These are phyloP conservation scores for Mortierella sp. DNA, from an alignment of 371 early-diverging fungal genomes.

Conservation along the genomic window DNA sequence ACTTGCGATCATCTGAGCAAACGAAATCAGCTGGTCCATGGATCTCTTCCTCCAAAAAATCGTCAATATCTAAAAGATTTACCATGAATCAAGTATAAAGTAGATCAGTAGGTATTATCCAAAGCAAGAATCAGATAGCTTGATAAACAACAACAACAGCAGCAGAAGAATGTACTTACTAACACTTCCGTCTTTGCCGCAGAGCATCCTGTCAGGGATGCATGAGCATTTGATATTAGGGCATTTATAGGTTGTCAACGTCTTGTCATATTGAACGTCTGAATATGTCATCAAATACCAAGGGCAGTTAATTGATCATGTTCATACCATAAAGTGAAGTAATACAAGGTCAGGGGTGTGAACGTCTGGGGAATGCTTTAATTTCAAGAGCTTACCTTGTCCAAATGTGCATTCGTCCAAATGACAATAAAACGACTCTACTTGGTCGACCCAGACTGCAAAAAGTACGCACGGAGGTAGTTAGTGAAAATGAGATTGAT, in stretches of 20 bases:
- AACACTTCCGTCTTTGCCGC: slow-evolving; percentile 83
- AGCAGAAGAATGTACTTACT: slow-evolving; percentile 51
- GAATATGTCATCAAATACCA: too few species aligned
- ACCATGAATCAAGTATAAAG: too few species aligned
- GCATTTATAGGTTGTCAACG: slow-evolving; percentile 71
- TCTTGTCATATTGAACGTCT: slow-evolving; percentile 64
- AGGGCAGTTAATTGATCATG: not conserved
- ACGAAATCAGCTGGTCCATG: slow-evolving; percentile 81
- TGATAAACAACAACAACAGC: too few species aligned
- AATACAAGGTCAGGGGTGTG: not conserved
- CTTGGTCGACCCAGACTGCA: slow-evolving; percentile 81
- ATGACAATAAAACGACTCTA: slow-evolving; percentile 84
- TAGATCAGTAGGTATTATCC: too few species aligned
- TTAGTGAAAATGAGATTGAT: not conserved
- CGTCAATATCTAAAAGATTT: slow-evolving; percentile 67
- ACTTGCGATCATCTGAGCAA: slow-evolving; percentile 68
- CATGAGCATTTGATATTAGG: slow-evolving; percentile 78
- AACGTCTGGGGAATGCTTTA: too few species aligned
- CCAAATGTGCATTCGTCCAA: slow-evolving; percentile 73
- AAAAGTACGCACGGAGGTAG: slow-evolving; percentile 27
- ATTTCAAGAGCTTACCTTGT: slow-evolving; percentile 56
- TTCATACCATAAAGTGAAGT: too few species aligned
- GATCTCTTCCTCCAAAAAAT: slow-evolving; percentile 78
- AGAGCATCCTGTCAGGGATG: slow-evolving; percentile 79
- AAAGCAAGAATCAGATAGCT: too few species aligned